Conservation (phyloP, 106 monocot species). For the Acorus calamus region DNA sequence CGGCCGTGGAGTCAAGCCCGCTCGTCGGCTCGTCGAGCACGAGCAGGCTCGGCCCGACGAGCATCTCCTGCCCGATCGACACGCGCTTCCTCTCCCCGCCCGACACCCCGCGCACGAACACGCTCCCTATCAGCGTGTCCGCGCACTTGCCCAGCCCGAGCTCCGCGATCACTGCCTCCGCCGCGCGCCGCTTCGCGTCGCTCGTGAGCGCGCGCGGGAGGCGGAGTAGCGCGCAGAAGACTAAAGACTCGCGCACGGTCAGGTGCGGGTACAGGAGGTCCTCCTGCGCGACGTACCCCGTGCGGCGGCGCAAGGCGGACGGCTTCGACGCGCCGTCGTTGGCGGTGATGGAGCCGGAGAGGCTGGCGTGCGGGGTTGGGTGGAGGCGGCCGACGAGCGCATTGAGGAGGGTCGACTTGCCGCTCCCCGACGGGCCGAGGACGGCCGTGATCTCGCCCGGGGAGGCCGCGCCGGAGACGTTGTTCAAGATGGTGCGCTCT, state of each 20-base stretch:
- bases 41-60: slow-evolving; percentile 67
- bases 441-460: slow-evolving; percentile 70
- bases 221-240: slow-evolving; percentile 63
- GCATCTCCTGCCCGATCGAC: slow-evolving; percentile 78
- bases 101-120: slow-evolving; percentile 60
- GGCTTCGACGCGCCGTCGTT: slow-evolving; percentile 14
- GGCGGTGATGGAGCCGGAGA: slow-evolving; percentile 21
- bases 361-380: slow-evolving; percentile 3
- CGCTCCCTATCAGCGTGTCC: slow-evolving; percentile 50
- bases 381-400: slow-evolving; percentile 45
- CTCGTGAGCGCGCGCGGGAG: slow-evolving; percentile 35
- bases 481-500: slow-evolving; percentile 47
- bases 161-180: slow-evolving; percentile 62
- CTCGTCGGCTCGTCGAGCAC: slow-evolving; percentile 90
- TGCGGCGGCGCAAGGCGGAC: slow-evolving; percentile 15
- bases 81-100: slow-evolving; percentile 91
- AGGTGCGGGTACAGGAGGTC: slow-evolving; percentile 79
- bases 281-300: slow-evolving; percentile 73
- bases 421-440: slow-evolving; percentile 86
- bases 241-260: slow-evolving; percentile 67
- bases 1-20: slow-evolving; percentile 79
- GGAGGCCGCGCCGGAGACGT: slow-evolving; percentile 37
- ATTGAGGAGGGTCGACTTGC: slow-evolving; percentile 70
- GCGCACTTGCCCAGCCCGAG: slow-evolving; percentile 61
- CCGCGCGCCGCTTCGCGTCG: slow-evolving; percentile 32